phyloP scores from a whole-genome alignment of 768 basidiomycete genomes.

The Tulasnella sp. region DNA sequence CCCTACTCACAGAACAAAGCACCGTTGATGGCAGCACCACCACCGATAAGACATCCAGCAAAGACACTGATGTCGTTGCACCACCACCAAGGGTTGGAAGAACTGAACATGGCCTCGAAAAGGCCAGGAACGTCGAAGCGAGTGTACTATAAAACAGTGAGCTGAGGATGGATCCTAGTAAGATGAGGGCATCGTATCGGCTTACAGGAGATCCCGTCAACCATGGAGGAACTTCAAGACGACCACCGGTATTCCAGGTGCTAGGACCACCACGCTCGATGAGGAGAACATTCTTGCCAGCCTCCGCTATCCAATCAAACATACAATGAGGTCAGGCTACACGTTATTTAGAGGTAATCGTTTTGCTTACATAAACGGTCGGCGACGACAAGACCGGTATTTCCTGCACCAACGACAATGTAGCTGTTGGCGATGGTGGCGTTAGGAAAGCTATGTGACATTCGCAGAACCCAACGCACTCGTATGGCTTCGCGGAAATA shows the following conservation, averaged over 20 bases:
- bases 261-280: constrained; percentile 54
- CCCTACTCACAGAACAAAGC: not conserved
- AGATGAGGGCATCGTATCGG: not conserved
- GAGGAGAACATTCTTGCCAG: constrained; percentile 50
- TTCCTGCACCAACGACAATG: constrained; percentile 37
- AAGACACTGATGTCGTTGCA: constrained; percentile 53
- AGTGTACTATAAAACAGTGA: constrained; percentile 33
- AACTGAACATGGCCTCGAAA: constrained; percentile 54
- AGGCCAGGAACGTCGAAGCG: constrained; percentile 55
- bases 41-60: constrained; percentile 52
- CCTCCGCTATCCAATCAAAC: constrained; percentile 29
- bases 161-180: too few relatives aligned
- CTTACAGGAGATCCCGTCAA: constrained; percentile 24
- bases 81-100: constrained; percentile 46
- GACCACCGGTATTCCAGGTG: constrained; percentile 46
- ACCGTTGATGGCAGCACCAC: constrained; percentile 51
- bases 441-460: not conserved
- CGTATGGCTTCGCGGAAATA: constrained; percentile 22
- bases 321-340: not conserved
- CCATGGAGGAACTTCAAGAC: constrained; percentile 30
- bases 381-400: constrained; percentile 46
- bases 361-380: constrained; percentile 37
- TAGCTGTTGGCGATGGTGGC: not conserved
- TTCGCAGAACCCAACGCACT: too few relatives aligned
- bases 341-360: not conserved